Evolutionary conservation across 176 grass and related monocot genomes (phyloP).

Genomic region (Aegilops sharonensis): DNA sequence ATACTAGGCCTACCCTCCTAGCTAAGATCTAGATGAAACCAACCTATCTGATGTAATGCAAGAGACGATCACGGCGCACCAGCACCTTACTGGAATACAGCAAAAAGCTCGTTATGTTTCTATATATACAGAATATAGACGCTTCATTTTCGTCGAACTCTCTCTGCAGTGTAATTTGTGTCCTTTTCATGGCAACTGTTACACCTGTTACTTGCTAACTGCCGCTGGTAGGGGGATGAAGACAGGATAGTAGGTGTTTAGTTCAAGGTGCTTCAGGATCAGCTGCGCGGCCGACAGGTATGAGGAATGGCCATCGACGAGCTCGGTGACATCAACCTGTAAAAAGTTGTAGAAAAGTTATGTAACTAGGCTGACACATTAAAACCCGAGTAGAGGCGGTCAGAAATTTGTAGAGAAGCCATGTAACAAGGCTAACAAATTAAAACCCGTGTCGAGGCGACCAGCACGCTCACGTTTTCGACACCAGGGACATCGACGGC

Average conservation of each 20-base stretch:
- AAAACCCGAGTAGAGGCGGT: too few relatives aligned
- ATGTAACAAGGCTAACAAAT: not conserved
- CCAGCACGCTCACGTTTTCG: conserved; percentile 59
- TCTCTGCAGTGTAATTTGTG: not conserved
- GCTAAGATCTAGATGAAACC: not conserved
- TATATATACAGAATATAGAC: not conserved
- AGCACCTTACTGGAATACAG: not conserved
- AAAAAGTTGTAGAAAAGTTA: conserved; percentile 5
- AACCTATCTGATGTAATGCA: not conserved
- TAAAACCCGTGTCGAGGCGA: too few relatives aligned
- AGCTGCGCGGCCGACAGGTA: conserved; percentile 50
- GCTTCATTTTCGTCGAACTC: not conserved
- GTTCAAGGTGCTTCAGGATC: conserved; percentile 73
- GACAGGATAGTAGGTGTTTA: conserved; percentile 82
- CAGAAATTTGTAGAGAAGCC: too few relatives aligned
- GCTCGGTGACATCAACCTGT: conserved; percentile 71
- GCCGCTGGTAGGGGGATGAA: conserved; percentile 18
- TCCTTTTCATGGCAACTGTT: not conserved
- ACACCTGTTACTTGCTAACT: conserved; percentile 5
- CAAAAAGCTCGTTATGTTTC: not conserved
- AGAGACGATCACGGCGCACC: not conserved
- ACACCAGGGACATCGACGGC: conserved; percentile 73
- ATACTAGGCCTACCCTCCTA: not conserved
- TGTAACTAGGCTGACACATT: not conserved
- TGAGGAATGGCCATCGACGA: conserved; percentile 77